These are phyloP conservation scores for Fusarium pseudoanthophilum DNA, from an alignment of 2,329 filamentous ascomycete genomes.

Conservation along the genomic window DNA sequence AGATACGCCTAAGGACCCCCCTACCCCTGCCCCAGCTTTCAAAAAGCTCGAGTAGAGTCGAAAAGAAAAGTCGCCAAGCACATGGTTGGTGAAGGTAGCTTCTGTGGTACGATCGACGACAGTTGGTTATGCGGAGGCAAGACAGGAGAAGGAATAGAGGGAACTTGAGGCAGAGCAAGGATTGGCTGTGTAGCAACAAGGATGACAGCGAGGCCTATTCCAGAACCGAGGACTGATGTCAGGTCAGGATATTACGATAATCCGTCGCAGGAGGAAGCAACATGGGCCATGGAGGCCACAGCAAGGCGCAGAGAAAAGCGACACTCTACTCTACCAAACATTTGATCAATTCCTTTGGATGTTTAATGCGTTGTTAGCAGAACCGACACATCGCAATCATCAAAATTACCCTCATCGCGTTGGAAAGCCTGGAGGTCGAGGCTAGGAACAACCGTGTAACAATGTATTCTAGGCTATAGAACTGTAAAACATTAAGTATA, in stretches of 20 bases:
- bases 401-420: slow-evolving; percentile 23
- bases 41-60: slow-evolving; percentile 42
- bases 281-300: slow-evolving; percentile 23
- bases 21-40: slow-evolving; percentile 54
- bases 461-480: slow-evolving; percentile 44
- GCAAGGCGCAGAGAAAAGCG: slow-evolving; percentile 33
- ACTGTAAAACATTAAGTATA: slow-evolving; percentile 33
- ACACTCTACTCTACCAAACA: slow-evolving; percentile 47
- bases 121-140: neutral
- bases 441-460: slow-evolving; percentile 40
- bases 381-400: slow-evolving; percentile 10
- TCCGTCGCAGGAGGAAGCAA: neutral
- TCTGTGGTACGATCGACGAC: neutral
- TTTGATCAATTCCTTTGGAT: slow-evolving; percentile 38
- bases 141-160: slow-evolving; percentile 31
- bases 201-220: slow-evolving; percentile 6
- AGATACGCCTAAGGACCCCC: slow-evolving; percentile 51
- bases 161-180: slow-evolving; percentile 35
- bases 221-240: slow-evolving; percentile 1
- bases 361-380: slow-evolving; percentile 41
- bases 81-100: neutral
- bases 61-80: slow-evolving; percentile 5
- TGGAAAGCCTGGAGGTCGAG: slow-evolving; percentile 24
- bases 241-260: slow-evolving; percentile 9
- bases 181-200: slow-evolving; percentile 34